Evolutionary conservation across 169 alveolate species (phyloP), one percentile per base, ranked within the genome.

Genomic region (Fabrea salina): DNA sequence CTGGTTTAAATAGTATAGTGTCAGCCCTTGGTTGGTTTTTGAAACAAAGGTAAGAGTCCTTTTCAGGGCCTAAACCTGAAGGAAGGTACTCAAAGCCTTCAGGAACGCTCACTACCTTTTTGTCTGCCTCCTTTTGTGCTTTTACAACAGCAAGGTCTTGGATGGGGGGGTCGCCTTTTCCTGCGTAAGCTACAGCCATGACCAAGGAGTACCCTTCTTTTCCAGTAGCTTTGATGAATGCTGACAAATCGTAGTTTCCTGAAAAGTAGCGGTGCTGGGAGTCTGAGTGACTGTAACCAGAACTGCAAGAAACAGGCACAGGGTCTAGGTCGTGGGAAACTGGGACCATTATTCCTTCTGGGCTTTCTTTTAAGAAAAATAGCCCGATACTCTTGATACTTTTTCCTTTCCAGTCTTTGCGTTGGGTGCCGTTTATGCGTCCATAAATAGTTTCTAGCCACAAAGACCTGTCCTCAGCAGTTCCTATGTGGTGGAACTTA

Each of bases 211-310:
- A 39, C 19, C 35, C n/a, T 70, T 70, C 19, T 27, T 16, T 43
- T 8, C 40, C 22, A 6, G 7, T 40, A 7, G 22, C 5, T 50
- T 68, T 66, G 3, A 79, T 32, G n/a, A 61, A 50, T 1, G 72
- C 57, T 25, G 85, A 40, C 27, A 79, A 40, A 68, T 79, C 82
- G 40, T 67, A 79, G 39, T 67, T 70, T 41, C 85, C 85, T n/a
- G 33, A 49, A 54, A 49, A 79, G 54, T 32, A 49, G 5, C 13
- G 71, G 71, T 50, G 33, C 13, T 54, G 75, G 32, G 64, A 49
- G 53, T 44, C 57, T 3, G 16, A 54, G 32, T 75, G 53, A 44
- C 53, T 44, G 33, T 11, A 54, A 19, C 8, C 30, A 54, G 33
- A 11, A 7, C 25, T 19, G 7, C 33, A 13, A 13, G 7, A 13